A percentile compares a stretch with the other conserved stretches of the same genome.
phyloP scores from a whole-genome alignment of 352 stramenopile species.

The Phytophthora parvispora region DNA sequence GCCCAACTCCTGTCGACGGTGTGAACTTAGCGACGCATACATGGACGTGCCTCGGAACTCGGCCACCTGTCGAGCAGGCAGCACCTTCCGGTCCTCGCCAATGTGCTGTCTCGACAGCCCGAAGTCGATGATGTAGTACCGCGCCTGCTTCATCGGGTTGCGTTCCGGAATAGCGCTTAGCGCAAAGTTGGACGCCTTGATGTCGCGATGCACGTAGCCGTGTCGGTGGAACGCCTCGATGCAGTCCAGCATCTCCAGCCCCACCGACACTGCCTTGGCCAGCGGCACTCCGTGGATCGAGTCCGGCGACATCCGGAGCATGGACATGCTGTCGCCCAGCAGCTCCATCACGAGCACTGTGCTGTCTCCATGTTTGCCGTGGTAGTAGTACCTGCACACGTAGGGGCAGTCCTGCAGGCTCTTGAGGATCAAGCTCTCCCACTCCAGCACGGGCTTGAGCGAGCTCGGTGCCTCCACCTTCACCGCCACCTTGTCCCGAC shows the following conservation, averaged over 20 bases:
- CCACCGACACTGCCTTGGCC: constrained; percentile 75
- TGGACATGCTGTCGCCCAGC: constrained; percentile 90
- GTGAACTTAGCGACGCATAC: constrained; percentile 90
- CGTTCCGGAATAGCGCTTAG: constrained; percentile 51
- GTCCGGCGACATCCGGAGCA: constrained; percentile 84
- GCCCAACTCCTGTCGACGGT: constrained; percentile 81
- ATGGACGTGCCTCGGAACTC: constrained; percentile 92
- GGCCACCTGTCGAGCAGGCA: constrained; percentile 66
- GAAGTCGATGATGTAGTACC: constrained; percentile 90
- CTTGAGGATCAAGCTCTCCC: constrained; percentile 91
- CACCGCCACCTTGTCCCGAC: constrained; percentile 80
- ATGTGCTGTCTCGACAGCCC: constrained; percentile 85
- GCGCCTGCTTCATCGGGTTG: constrained; percentile 56
- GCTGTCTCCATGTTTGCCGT: constrained; percentile 88
- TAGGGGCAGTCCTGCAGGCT: constrained; percentile 86
- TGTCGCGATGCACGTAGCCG: constrained; percentile 90
- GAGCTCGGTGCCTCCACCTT: constrained; percentile 90
- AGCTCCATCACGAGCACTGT: constrained; percentile 92
- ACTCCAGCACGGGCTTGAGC: constrained; percentile 91
- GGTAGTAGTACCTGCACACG: constrained; percentile 89
- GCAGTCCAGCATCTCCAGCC: constrained; percentile 89
- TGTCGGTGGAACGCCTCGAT: constrained; percentile 90
- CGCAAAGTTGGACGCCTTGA: constrained; percentile 93
- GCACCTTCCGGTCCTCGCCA: constrained; percentile 66
- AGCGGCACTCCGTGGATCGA: constrained; percentile 84